Base-by-base conservation (phyloP, 805 yeast genomes). In the Candida morakotiae region DNA sequence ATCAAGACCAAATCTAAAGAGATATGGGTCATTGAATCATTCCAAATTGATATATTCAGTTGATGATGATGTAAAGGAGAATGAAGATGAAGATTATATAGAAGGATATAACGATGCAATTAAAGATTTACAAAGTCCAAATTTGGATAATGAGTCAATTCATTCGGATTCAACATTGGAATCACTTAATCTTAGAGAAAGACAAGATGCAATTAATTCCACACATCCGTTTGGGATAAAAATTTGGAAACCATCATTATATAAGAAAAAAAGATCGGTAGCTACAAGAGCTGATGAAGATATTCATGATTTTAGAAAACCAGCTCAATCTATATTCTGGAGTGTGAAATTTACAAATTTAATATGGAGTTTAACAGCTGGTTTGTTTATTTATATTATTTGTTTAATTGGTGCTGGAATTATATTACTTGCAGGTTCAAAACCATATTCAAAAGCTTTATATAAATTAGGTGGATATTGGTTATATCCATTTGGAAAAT, bases 221-320 rank as follows among this genome's bases (percentile, higher is more conserved):
- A 88, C 97, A 4, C 98, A 93, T 67, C 98, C 98, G 0, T 93
- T 93, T 53, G 98, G 98, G 72, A 91, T 93, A 31, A 83, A 96
- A 58, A 87, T 93, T 51, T 93, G 98, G 98, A 93, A 93, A 55
- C 98, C 98, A 1, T 96, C 98, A 2, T 67, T 93, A 39, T 93
- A 93, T 63, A 93, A 93, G 58, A 93, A 93, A 59, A 75, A 76
- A 41, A 79, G 98, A 52, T 86, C 96, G 3, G 97, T 93, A 22
- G 93, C 93, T 48, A 72, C 80, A 28, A 81, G 87, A 41, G 97
- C 98, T 2, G 95, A 87, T 42, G 84, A 84, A 44, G 98, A 93
- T 68, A 87, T 93, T 47, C 97, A 91, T 59, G 89, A 87, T 32
- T 76, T 81, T 13, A 45, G 55, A 49, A 64, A 46, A 47, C 69